Evolutionary conservation across 139 green algal genomes (phyloP), one percentile per base, ranked within the genome.

Genomic region (Chlorella ohadii): DNA sequence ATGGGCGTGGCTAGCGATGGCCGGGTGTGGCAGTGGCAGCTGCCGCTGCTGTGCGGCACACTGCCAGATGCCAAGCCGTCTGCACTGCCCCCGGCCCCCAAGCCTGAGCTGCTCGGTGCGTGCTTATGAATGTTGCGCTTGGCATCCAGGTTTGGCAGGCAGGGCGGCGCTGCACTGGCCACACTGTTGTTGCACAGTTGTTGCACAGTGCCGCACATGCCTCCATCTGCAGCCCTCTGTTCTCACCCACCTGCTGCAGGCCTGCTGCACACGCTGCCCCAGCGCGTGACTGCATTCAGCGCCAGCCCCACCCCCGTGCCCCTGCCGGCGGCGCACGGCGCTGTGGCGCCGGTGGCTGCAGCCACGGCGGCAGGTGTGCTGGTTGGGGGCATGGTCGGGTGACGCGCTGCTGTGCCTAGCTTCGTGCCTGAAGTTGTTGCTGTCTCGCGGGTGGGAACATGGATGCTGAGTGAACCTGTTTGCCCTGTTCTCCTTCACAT

Each of bases 11-110:
- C 66, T 4, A 79, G 79, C 28, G 91, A 95, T n/a, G 92, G 92
- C 66, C 75, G 91, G 27, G 72, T 94, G 44, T 96, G 93, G 94
- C 87, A 93, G 66, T 96, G 93, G 93, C 85, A 94, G 65, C 31
- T 87, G 47, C 78, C 87, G 20, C 77, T 96, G 73, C 88, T 89
- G 67, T 28, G 2, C 3, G 85, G 79, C 33, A 65, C 83, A 7
- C 44, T 71, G 51, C 64, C 63, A 23, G 63, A 74, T 4, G 23
- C 33, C 89, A 17, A 47, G 63, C 15, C 74, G 1, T 25, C 74
- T 0, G 55, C 55, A n/a, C n/a, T 41, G 61, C 57, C 64, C 27
- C 47, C 84, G 41, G 67, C 85, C 28, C 77, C 65, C 34, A 79
- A 79, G n/a, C 72, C 77, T 5, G 67, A 79, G 61, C 71, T 92